Percentiles rank a stretch among this genome's conserved stretches.
Evolutionary conservation across 2,329 filamentous ascomycete species (phyloP).

Genomic region (Cryoendolithus antarcticus): DNA sequence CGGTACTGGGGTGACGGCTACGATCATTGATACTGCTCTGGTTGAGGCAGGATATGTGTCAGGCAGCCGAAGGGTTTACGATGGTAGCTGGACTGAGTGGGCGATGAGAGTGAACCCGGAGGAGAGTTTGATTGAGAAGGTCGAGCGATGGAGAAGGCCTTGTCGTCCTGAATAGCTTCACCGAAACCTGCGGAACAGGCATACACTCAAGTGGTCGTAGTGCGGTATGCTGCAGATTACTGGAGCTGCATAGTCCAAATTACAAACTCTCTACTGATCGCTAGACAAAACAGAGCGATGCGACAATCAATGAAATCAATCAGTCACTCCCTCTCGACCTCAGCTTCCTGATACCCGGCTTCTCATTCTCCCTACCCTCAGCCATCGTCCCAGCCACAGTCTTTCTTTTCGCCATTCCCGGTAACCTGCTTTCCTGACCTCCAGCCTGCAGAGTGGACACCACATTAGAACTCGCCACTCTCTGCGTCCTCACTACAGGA

Average conservation of each 20-base stretch:
- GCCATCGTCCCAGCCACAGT: conserved; percentile 26
- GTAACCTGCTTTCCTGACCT: conserved; percentile 13
- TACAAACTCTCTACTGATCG: too few relatives aligned
- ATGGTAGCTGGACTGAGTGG: conserved; percentile 79
- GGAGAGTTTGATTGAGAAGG: conserved; percentile 24
- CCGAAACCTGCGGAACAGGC: too few relatives aligned
- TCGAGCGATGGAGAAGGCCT: conserved; percentile 3
- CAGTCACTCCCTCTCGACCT: conserved; percentile 4
- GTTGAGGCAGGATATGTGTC: conserved; percentile 63
- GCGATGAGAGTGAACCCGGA: conserved; percentile 23
- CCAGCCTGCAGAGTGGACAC: conserved; percentile 7
- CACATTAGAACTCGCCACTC: not conserved
- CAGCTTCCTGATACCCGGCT: not conserved
- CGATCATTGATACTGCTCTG: conserved; percentile 77
- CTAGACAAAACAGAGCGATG: too few relatives aligned
- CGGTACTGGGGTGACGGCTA: conserved; percentile 88
- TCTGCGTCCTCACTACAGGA: conserved; percentile 3
- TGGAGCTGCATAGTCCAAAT: too few relatives aligned
- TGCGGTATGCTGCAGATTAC: too few relatives aligned
- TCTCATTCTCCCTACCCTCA: conserved; percentile 21
- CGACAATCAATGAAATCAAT: not conserved
- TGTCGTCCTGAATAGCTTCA: too few relatives aligned
- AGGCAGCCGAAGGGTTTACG: conserved; percentile 66
- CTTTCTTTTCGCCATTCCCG: conserved; percentile 20
- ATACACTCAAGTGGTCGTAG: too few relatives aligned